Conservation (phyloP, 164 flowering plant species). For the Vitis rotundifolia region DNA sequence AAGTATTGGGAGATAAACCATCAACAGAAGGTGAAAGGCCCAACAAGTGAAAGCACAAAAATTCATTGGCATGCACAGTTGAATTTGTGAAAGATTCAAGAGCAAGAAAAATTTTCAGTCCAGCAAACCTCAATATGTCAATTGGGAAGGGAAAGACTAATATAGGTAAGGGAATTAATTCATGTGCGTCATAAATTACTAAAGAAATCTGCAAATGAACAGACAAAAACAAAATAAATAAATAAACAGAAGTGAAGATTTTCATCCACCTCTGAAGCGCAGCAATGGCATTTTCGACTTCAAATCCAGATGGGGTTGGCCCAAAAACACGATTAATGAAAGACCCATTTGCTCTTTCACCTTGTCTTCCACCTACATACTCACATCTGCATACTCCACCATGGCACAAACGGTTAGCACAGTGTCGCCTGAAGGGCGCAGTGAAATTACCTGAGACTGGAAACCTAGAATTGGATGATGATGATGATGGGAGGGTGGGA, state of each 20-base stretch:
- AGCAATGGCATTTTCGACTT: conserved; percentile 31
- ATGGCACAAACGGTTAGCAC: background rate
- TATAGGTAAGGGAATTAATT: no score
- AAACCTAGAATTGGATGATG: conserved; percentile 8
- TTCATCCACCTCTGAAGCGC: conserved; percentile 27
- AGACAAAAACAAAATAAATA: background rate
- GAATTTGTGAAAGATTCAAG: no score
- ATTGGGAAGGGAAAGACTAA: no score
- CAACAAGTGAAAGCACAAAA: background rate
- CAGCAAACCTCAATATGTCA: background rate
- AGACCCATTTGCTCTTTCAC: conserved; percentile 4
- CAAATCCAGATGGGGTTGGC: conserved; percentile 30
- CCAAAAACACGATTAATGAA: conserved; percentile 12
- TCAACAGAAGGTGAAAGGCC: background rate
- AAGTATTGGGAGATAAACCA: background rate
- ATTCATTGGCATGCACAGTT: background rate
- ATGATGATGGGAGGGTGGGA: background rate
- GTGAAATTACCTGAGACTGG: background rate
- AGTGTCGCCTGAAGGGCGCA: background rate
- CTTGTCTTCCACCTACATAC: conserved; percentile 1
- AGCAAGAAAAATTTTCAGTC: background rate
- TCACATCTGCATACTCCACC: conserved; percentile 1
- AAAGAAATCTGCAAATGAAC: no score
- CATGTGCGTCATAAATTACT: no score
- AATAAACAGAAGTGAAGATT: background rate